Base-by-base conservation (phyloP, 1,284 basidiomycete genomes). In the Microbotryomycetes sp. region DNA sequence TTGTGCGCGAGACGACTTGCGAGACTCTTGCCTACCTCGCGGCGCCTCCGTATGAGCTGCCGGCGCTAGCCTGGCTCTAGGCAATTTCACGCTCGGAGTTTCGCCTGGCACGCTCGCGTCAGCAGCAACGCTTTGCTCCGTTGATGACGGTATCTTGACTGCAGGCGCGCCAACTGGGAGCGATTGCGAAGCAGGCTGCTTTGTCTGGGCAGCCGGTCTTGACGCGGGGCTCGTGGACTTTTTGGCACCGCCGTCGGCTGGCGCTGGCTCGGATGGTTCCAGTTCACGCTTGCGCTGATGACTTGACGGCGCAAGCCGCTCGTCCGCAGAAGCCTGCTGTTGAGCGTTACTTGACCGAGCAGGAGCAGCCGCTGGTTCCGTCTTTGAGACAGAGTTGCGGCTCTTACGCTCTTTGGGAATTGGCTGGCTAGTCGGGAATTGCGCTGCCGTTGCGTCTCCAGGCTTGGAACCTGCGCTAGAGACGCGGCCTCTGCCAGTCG, bases 161-260 rank as follows among this genome's bases (percentile, higher is more conserved):
- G 35, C 18, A 9, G 35, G 35, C 35, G 9, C 18, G 11, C 18
- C 35, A 41, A 41, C 13, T 52, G 13, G 57, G 21, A 64, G 58
- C 47, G 60, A 59, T 29, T 64, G 58, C 26, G 57, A 65, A 26
- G 54, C 68, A 35, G 52, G 63, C 23, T 60, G 67, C 46, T 54
- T 54, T 31, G 52, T 52, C 31, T 62, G 61, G 58, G 66, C 55
- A 23, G 70, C 45, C 11, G 59, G 21, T 59, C 28, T 65, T 62
- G 16, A 75, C 75, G 18, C 65, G 59, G 45, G 57, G 63, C 27
- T 30, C 45, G 49, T 55, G 46, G 53, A 55, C n/a, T n/a, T n/a
- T n/a, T n/a, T n/a, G n/a, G n/a, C n/a, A n/a, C n/a, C n/a, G 3
- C 60, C 60, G 54, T 57, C 56, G 2, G 62, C 49, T 0, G 61